These are phyloP conservation scores for Chrysanthemum seticuspe DNA, from an alignment of 129 eudicot genomes.

Conservation along the genomic window DNA sequence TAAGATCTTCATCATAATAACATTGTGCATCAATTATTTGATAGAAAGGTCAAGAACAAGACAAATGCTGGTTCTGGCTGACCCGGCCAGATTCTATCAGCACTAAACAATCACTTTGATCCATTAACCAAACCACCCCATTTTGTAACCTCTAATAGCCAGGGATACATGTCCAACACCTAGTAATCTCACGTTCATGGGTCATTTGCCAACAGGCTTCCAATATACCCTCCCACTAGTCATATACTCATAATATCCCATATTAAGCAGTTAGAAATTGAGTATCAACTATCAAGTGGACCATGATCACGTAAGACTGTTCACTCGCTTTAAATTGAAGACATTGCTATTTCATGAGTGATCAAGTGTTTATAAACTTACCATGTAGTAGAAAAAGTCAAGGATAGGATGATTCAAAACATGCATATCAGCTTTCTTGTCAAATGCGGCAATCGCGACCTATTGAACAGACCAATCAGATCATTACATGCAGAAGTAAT, in stretches of 20 bases:
- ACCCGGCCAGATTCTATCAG: no score
- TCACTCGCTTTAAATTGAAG: neutral
- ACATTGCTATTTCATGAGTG: neutral
- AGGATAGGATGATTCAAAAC: slow-evolving; percentile 76
- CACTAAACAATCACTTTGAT: no score
- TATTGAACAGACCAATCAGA: slow-evolving; percentile 20
- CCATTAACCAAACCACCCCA: no score
- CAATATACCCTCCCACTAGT: neutral
- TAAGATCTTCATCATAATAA: no score
- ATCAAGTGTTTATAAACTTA: slow-evolving; percentile 22
- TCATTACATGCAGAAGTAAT: neutral
- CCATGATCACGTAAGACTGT: slow-evolving; percentile 1
- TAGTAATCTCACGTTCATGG: no score
- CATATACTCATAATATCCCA: neutral
- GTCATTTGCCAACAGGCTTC: no score
- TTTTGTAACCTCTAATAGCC: no score
- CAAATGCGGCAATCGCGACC: slow-evolving; percentile 70
- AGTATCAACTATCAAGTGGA: neutral
- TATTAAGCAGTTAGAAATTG: neutral
- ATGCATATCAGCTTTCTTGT: slow-evolving; percentile 67
- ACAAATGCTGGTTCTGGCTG: no score
- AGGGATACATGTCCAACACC: no score
- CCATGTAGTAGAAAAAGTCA: slow-evolving; percentile 72
- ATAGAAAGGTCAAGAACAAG: no score
- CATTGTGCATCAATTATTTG: no score